phyloP scores from a whole-genome alignment of 164 flowering plant species.

The Taxillus chinensis region DNA sequence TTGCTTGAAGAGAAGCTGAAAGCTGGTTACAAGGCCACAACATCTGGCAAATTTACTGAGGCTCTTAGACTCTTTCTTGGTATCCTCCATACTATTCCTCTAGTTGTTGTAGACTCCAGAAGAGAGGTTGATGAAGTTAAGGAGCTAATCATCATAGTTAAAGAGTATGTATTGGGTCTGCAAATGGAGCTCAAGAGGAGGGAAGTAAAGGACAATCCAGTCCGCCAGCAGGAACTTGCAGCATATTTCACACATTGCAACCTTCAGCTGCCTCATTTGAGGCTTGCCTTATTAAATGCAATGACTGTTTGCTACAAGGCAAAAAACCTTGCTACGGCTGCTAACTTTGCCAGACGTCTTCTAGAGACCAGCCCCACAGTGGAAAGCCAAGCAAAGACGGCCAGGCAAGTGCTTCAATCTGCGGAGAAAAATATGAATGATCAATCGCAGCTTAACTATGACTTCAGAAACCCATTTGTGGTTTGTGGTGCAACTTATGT shows the following conservation, averaged over 20 bases:
- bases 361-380: background rate
- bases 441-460: background rate
- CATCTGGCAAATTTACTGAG: background rate
- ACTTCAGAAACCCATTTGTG: constrained; percentile 2
- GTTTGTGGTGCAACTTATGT: constrained; percentile 1
- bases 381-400: background rate
- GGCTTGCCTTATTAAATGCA: constrained; percentile 1
- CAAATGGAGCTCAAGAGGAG: constrained; percentile 3
- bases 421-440: background rate
- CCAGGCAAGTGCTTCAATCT: constrained; percentile 1
- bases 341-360: constrained; percentile 1
- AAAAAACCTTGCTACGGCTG: background rate
- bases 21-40: constrained; percentile 1
- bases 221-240: constrained; percentile 2
- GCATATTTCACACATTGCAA: constrained; percentile 3
- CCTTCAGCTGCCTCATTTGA: constrained; percentile 1
- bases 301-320: constrained; percentile 2
- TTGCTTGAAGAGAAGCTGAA: constrained; percentile 1
- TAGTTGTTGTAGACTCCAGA: background rate
- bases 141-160: constrained; percentile 1
- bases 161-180: constrained; percentile 1
- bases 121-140: constrained; percentile 2
- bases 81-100: background rate
- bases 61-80: background rate
- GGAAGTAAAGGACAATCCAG: constrained; percentile 1